phyloP scores from a whole-genome alignment of 106 monocot species.

The Dendrobium chrysotoxum region DNA sequence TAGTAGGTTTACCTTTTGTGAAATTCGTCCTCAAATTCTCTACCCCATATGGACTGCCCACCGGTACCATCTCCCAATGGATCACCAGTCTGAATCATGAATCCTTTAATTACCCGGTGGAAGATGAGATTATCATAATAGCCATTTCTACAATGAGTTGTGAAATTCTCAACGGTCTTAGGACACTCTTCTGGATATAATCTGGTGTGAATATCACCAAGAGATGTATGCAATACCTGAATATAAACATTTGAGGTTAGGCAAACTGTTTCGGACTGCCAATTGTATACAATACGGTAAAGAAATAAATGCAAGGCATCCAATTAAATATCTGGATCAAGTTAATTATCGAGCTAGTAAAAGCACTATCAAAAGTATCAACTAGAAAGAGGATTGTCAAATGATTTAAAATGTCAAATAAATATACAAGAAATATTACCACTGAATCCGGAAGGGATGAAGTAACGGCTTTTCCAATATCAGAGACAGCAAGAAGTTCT shows the following conservation, averaged over 20 bases:
- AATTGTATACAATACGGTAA: neutral
- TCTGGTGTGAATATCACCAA: conserved; percentile 90
- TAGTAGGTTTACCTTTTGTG: conserved; percentile 69
- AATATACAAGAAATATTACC: conserved; percentile 30
- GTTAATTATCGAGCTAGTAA: neutral
- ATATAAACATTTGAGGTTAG: conserved; percentile 8
- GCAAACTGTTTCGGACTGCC: neutral
- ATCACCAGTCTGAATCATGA: conserved; percentile 99
- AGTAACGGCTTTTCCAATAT: conserved; percentile 73
- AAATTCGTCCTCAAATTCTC: conserved; percentile 99
- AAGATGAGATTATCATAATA: conserved; percentile 99
- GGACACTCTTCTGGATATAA: conserved; percentile 97
- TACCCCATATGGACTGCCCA: conserved; percentile 96
- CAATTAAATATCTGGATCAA: neutral
- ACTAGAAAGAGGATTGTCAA: neutral
- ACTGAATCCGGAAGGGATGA: conserved; percentile 89
- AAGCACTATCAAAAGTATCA: neutral
- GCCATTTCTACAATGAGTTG: conserved; percentile 92
- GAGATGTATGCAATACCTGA: conserved; percentile 81
- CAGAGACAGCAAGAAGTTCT: conserved; percentile 91
- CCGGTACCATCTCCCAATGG: conserved; percentile 98
- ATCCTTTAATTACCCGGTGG: conserved; percentile 93
- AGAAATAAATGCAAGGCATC: neutral
- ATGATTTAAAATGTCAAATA: neutral
- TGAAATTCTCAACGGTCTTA: conserved; percentile 99